These are phyloP conservation scores for Starmerella riodocensis DNA, from an alignment of 805 yeast genomes.

Conservation along the genomic window DNA sequence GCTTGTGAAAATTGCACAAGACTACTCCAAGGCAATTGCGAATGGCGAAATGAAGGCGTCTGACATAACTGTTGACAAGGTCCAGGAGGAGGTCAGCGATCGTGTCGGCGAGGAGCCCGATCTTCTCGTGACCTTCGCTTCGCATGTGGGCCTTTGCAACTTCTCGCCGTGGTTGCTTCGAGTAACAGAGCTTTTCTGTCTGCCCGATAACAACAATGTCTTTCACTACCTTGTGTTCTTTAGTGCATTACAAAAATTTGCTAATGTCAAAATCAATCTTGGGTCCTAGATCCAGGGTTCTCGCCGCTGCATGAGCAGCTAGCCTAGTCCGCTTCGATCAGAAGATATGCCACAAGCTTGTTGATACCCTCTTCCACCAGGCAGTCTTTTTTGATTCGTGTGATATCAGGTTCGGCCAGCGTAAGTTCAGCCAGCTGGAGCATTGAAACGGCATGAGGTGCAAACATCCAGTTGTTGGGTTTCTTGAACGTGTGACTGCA, in stretches of 20 bases:
- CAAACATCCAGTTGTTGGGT: slow-evolving; percentile 4
- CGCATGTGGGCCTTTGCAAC: slow-evolving; percentile 79
- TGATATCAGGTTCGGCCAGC: not conserved
- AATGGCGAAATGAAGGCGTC: slow-evolving; percentile 44
- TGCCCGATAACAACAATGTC: slow-evolving; percentile 61
- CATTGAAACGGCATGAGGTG: slow-evolving; percentile 8
- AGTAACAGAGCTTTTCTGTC: slow-evolving; percentile 81
- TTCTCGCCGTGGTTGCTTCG: slow-evolving; percentile 98
- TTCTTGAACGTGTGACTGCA: slow-evolving; percentile 3
- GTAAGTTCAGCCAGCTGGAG: slow-evolving; percentile 1
- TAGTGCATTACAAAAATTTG: slow-evolving; percentile 34
- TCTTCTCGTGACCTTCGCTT: slow-evolving; percentile 68
- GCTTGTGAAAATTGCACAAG: slow-evolving; percentile 73
- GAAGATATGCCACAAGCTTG: not conserved
- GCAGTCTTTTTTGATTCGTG: not conserved
- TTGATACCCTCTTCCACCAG: not conserved
- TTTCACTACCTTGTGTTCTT: slow-evolving; percentile 75
- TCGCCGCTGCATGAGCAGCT: not conserved
- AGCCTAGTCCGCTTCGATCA: not conserved
- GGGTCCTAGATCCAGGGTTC: slow-evolving; percentile 43
- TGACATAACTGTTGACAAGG: slow-evolving; percentile 61
- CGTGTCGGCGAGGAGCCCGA: slow-evolving; percentile 91
- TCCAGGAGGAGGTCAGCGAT: slow-evolving; percentile 42
- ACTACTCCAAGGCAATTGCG: slow-evolving; percentile 63
- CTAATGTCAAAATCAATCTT: slow-evolving; percentile 73